Evolutionary conservation across 2,329 filamentous ascomycete genomes (phyloP).

Genomic region (Thermomyces lanuginosus): DNA sequence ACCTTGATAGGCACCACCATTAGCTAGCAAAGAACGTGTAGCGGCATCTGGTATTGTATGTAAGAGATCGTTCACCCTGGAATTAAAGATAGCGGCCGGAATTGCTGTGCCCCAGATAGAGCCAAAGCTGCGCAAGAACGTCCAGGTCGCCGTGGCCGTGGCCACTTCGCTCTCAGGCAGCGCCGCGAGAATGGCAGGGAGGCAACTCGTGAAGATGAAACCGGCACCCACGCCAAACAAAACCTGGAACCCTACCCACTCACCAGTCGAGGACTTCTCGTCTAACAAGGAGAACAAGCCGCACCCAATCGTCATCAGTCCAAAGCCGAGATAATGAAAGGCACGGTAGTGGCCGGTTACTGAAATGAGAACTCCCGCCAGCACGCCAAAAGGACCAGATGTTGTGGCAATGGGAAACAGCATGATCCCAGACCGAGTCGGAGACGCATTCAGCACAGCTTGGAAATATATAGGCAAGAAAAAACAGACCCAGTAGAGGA

Average conservation of each 20-base stretch:
- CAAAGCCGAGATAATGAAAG: slow-evolving; percentile 15
- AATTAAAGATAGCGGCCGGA: slow-evolving; percentile 18
- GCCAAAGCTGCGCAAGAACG: slow-evolving; percentile 18
- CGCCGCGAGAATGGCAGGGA: slow-evolving; percentile 16
- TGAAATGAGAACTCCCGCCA: slow-evolving; percentile 17
- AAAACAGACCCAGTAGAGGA: slow-evolving; percentile 22
- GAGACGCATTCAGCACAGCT: slow-evolving; percentile 19
- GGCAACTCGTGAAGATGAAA: slow-evolving; percentile 10
- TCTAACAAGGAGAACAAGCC: slow-evolving; percentile 16
- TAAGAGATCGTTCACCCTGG: slow-evolving; percentile 8
- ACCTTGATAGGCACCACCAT: slow-evolving; percentile 12
- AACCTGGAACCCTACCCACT: slow-evolving; percentile 17
- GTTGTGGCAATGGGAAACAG: slow-evolving; percentile 16
- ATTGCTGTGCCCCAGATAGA: slow-evolving; percentile 17
- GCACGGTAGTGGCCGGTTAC: slow-evolving; percentile 19
- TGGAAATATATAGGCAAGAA: slow-evolving; percentile 35
- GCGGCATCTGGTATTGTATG: slow-evolving; percentile 6
- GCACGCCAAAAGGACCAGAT: slow-evolving; percentile 12
- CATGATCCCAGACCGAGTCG: slow-evolving; percentile 17
- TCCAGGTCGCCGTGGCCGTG: slow-evolving; percentile 13
- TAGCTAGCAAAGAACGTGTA: slow-evolving; percentile 5
- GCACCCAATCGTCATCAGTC: slow-evolving; percentile 11
- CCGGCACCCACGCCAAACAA: slow-evolving; percentile 14
- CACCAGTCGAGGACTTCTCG: slow-evolving; percentile 10
- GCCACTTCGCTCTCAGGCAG: slow-evolving; percentile 16